Evolutionary conservation across 371 early-diverging fungal species (phyloP).

Genomic region (Mucor piriformis): DNA sequence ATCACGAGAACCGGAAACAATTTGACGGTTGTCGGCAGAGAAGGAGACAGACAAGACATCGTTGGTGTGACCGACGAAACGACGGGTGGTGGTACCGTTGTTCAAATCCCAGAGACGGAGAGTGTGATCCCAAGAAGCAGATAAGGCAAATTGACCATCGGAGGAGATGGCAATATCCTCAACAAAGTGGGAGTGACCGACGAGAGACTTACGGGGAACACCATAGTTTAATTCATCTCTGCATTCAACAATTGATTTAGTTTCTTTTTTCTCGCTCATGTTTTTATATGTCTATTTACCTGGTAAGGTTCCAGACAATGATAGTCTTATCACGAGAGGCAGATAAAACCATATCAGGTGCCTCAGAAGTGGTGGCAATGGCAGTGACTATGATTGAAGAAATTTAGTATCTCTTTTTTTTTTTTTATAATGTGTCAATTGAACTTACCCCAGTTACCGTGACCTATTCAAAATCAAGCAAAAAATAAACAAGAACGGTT

Average conservation of each 20-base stretch:
- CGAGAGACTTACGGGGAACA: slow-evolving; percentile 85
- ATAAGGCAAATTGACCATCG: slow-evolving; percentile 96
- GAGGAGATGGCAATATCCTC: slow-evolving; percentile 96
- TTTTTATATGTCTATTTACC: slow-evolving; percentile 20
- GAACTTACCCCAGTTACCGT: slow-evolving; percentile 50
- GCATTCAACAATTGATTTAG: neutral
- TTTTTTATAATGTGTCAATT: neutral
- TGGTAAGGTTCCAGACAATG: slow-evolving; percentile 95
- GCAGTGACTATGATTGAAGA: slow-evolving; percentile 71
- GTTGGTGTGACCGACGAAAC: slow-evolving; percentile 96
- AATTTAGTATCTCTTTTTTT: neutral
- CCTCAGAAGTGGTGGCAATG: slow-evolving; percentile 93
- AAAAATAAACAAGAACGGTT: neutral
- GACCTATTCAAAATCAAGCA: slow-evolving; percentile 24
- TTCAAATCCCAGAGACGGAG: slow-evolving; percentile 97
- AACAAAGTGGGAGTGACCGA: slow-evolving; percentile 98
- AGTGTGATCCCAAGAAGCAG: slow-evolving; percentile 99
- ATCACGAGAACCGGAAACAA: slow-evolving; percentile 97
- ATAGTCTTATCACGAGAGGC: slow-evolving; percentile 96
- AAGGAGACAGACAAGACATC: slow-evolving; percentile 98
- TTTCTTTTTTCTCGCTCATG: neutral
- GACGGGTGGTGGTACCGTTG: slow-evolving; percentile 92
- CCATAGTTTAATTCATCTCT: slow-evolving; percentile 92
- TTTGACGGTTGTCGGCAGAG: slow-evolving; percentile 99
- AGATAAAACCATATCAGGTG: slow-evolving; percentile 91